Base-by-base conservation (phyloP, 345 rosid species). In the Boechera stricta region DNA sequence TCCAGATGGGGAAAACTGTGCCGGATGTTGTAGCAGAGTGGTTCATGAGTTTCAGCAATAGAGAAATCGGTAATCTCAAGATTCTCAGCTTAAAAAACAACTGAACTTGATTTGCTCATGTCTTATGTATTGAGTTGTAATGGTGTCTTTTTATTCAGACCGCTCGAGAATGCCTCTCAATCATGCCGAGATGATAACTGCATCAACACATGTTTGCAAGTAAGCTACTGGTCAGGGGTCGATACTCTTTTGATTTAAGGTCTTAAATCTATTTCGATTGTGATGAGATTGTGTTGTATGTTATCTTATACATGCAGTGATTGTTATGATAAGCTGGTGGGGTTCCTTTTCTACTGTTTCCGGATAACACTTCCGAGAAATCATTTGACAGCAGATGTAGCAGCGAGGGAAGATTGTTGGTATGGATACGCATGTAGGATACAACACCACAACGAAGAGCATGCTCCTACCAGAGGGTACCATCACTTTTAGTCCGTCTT, bases 301-400 rank as follows among this genome's bases (percentile, higher is more conserved):
- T 64, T 24, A 28, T 11, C 1, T 36, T 7, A 63, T 44, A 44
- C 6, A 76, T 79, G 90, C 86, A 90, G 98, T 13, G 88, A 80
- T 7, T 94, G 98, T 79, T 86, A 85, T 42, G 90, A 89, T 65
- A 90, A 87, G 73, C 71, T 94, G 77, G 88, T 94, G 51, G 87
- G 97, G 0, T 94, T 90, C 74, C 88, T 94, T 38, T 47, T 94
- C 64, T 94, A 90, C 84, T 94, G 97, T 97, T 88, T 85, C 76
- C 90, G 97, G 33, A 57, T 92, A 79, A 52, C 94, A 38, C 55
- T 83, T 71, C 94, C 91, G 18, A 81, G 76, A 75, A 2, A 64
- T 74, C 72, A 28, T 48, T 82, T 92, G 35, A 93, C 98, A 1
- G 59, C 64, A 0, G 97, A 92, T 54, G 97, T 81, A 35, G 75